A percentile compares a stretch with the other conserved stretches of the same genome.
Conservation (phyloP, 2,329 filamentous ascomycete genomes). For the Epichloe coenophiala region DNA sequence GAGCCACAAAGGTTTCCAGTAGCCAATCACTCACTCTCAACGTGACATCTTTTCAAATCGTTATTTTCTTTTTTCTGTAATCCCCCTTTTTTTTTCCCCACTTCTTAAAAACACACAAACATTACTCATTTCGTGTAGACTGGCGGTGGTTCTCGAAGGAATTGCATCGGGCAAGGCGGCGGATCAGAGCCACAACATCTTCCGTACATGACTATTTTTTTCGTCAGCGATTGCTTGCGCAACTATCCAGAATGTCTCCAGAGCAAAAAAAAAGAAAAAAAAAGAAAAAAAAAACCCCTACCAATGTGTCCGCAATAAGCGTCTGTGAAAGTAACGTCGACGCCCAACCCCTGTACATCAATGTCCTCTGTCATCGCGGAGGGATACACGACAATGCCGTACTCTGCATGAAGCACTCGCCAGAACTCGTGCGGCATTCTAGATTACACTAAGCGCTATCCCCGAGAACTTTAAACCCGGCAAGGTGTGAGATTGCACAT, state of each 20-base stretch:
- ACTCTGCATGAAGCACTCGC: constrained; percentile 23
- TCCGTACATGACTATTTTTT: constrained; percentile 23
- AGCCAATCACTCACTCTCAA: neutral
- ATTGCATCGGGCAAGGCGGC: constrained; percentile 24
- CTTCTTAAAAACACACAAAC: neutral
- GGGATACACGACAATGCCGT: constrained; percentile 27
- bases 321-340: constrained; percentile 24
- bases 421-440: constrained; percentile 25
- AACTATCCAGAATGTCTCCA: neutral
- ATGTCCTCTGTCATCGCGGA: constrained; percentile 24
- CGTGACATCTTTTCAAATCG: neutral
- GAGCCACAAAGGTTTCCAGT: no score
- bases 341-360: constrained; percentile 17
- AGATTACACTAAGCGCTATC: neutral
- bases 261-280: no score
- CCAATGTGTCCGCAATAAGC: constrained; percentile 23
- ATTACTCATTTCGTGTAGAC: constrained; percentile 15
- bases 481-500: constrained; percentile 1
- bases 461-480: no score
- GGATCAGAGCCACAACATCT: constrained; percentile 15
- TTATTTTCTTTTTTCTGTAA: neutral
- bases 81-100: neutral
- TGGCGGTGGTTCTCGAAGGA: constrained; percentile 23
- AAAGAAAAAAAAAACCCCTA: constrained; percentile 7
- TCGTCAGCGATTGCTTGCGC: neutral